Evolutionary conservation across 176 grass and related monocot genomes (phyloP), one percentile per base, ranked within the genome.

Genomic region (Secale cereale): DNA sequence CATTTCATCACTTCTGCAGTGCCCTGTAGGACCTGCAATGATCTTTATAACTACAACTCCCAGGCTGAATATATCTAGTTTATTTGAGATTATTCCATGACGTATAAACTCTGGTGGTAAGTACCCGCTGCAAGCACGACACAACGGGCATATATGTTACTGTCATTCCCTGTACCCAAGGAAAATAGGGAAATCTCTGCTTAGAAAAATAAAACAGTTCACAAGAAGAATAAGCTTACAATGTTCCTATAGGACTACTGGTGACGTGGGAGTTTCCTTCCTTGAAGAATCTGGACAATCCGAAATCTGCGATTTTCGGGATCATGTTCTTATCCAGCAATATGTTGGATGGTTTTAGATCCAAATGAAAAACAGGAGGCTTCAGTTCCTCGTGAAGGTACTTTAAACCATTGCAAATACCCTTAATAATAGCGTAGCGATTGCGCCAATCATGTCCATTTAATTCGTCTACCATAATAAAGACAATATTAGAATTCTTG

Each of bases 11-110:
- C 27, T 54, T 32, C 0, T 32, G 8, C 0, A 10, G 72, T 32
- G 17, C 1, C 45, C 45, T 6, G 0, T 6, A 1, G 1, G 0
- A 3, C 72, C 45, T 3, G 26, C 5, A 3, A 75, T 5, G 6
- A 54, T 76, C 15, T 54, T 31, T 20, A 76, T 31, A 0, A 32
- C 29, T 12, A 54, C 1, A 3, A 54, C 45, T 22, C 72, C 72
- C 0, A 76, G 10, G 26, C 72, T 76, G 29, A 30, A 54, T 2
- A 76, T 32, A 45, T 76, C 72, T 2, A 54, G 28, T 8, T 76
- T 76, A 0, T 52, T 8, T 20, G 72, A 52, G 72, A 54, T 54
- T 52, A 54, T 12, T 3, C 11, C 20, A 0, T 6, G 2, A 1
- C 32, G 8, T 5, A 52, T 76, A 15, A 4, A 43, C 11, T 43